phyloP scores from a whole-genome alignment of 2,329 filamentous ascomycete species.

The Colletotrichum noveboracense region DNA sequence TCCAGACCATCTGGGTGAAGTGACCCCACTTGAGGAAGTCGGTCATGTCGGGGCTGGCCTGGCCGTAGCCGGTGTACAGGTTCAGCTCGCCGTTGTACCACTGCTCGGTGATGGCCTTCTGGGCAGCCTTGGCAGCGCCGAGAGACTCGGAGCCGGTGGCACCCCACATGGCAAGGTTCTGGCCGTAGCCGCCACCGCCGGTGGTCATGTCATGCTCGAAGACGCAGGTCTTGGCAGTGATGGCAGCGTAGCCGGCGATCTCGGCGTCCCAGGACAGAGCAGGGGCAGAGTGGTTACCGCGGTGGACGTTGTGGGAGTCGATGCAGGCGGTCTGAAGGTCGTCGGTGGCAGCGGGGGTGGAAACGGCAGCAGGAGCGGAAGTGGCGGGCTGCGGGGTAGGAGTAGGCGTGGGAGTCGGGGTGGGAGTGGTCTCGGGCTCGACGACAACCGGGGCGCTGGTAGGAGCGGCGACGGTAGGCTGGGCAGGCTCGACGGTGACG shows the following conservation, averaged over 20 bases:
- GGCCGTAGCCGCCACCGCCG: slow-evolving; percentile 75
- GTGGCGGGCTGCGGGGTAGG: slow-evolving; percentile 16
- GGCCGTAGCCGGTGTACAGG: slow-evolving; percentile 62
- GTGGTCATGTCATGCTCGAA: slow-evolving; percentile 76
- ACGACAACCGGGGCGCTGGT: neutral
- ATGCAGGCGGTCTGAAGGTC: slow-evolving; percentile 51
- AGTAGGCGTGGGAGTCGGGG: slow-evolving; percentile 10
- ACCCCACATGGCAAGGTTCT: slow-evolving; percentile 82
- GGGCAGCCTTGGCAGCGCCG: slow-evolving; percentile 60
- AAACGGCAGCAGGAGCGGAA: slow-evolving; percentile 27
- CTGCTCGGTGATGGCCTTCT: slow-evolving; percentile 74
- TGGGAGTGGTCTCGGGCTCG: slow-evolving; percentile 19
- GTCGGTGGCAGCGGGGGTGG: slow-evolving; percentile 1
- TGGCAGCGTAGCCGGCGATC: slow-evolving; percentile 67
- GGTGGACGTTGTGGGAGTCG: slow-evolving; percentile 85
- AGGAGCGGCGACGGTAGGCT: slow-evolving; percentile 30
- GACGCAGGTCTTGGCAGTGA: slow-evolving; percentile 69
- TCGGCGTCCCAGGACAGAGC: slow-evolving; percentile 69
- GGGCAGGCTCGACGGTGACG: slow-evolving; percentile 12
- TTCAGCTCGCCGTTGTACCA: slow-evolving; percentile 88
- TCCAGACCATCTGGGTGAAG: slow-evolving; percentile 50
- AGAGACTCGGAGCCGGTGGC: slow-evolving; percentile 45
- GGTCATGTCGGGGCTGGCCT: slow-evolving; percentile 61
- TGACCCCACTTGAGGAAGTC: slow-evolving; percentile 71
- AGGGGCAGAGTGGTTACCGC: slow-evolving; percentile 77